Percentiles rank a stretch among this genome's conserved stretches.
These are phyloP conservation scores for Apiotrichum veenhuisii DNA, from an alignment of 1,284 basidiomycete species.

Conservation along the genomic window DNA sequence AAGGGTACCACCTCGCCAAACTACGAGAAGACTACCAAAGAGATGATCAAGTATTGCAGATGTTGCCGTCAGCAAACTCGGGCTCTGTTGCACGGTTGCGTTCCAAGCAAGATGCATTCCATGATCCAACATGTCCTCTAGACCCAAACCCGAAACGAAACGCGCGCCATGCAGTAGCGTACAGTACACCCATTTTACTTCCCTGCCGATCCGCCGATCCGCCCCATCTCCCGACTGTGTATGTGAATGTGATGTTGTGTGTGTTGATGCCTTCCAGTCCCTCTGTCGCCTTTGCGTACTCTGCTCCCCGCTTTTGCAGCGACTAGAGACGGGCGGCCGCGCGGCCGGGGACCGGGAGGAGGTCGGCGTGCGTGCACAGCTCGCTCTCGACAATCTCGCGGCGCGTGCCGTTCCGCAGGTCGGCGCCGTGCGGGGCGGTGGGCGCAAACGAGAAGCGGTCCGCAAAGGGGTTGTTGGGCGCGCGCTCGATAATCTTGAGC, in stretches of 20 bases:
- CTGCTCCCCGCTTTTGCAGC: neutral
- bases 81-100: too few species aligned
- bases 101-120: neutral
- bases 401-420: conserved; percentile 34
- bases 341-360: conserved; percentile 11
- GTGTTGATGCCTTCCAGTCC: neutral
- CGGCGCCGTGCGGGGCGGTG: conserved; percentile 29
- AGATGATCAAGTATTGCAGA: too few species aligned
- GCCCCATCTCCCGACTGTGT: too few species aligned
- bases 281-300: too few species aligned
- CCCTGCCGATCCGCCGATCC: neutral
- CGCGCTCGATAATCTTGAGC: conserved; percentile 64
- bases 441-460: conserved; percentile 56
- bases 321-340: conserved; percentile 8
- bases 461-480: conserved; percentile 44
- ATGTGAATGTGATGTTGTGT: neutral
- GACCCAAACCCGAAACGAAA: neutral
- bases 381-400: conserved; percentile 20
- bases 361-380: conserved; percentile 10
- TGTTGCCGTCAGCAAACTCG: too few species aligned
- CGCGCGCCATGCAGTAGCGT: conserved; percentile 1
- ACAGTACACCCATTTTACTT: neutral
- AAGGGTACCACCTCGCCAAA: too few species aligned
- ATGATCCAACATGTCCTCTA: neutral
- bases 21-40: too few species aligned